Conservation (phyloP, 208 protist species). For the Wallacemonas sp. region DNA sequence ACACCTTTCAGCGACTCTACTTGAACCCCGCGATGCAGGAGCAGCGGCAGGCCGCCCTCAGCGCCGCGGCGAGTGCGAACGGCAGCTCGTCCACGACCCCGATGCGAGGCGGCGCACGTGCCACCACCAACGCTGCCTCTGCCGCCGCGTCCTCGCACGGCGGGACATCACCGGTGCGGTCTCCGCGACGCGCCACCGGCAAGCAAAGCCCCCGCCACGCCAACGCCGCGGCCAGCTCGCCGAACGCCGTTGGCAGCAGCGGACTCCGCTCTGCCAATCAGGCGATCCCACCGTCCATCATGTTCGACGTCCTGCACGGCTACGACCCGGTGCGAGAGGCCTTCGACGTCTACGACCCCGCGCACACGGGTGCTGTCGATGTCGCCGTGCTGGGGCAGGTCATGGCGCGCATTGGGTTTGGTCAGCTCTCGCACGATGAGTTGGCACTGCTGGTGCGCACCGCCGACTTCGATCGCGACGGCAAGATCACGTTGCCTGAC, state of each 20-base stretch:
- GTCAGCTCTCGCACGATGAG: slow-evolving; percentile 84
- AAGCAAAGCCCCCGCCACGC: not conserved
- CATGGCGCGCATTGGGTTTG: slow-evolving; percentile 88
- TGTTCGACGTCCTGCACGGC: slow-evolving; percentile 30
- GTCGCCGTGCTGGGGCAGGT: slow-evolving; percentile 73
- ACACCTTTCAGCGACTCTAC: slow-evolving; percentile 70
- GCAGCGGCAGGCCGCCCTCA: not conserved
- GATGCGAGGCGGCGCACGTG: not conserved
- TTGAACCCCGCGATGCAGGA: slow-evolving; percentile 1
- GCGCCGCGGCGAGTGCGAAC: not conserved
- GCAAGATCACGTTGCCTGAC: slow-evolving; percentile 90
- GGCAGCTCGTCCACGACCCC: slow-evolving; percentile 16
- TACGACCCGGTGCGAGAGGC: slow-evolving; percentile 88
- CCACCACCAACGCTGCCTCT: not conserved
- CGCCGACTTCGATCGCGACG: slow-evolving; percentile 93
- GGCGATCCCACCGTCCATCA: not conserved
- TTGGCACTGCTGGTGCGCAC: slow-evolving; percentile 84
- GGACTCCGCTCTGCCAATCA: not conserved
- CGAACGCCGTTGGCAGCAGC: not conserved
- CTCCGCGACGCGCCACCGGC: not conserved
- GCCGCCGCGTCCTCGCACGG: not conserved
- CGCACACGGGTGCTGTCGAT: slow-evolving; percentile 78
- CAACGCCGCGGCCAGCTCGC: not conserved
- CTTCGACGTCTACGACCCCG: slow-evolving; percentile 92
- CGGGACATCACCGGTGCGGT: not conserved